Percentiles rank a stretch among this genome's conserved stretches.
phyloP scores from a whole-genome alignment of 2,329 filamentous ascomycete species.

The Aspergillus glaucus region DNA sequence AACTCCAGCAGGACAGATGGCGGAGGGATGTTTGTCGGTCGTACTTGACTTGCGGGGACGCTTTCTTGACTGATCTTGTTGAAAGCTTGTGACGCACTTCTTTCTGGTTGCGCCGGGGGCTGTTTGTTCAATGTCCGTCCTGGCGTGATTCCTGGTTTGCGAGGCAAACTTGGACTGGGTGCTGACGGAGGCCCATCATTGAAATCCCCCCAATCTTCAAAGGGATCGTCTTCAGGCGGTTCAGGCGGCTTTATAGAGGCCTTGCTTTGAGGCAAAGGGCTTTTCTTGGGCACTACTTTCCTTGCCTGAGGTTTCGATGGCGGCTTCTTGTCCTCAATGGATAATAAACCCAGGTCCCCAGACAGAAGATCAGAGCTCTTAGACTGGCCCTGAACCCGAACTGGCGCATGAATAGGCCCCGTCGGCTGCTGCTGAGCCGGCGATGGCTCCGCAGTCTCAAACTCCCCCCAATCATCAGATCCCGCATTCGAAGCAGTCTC shows the following conservation, averaged over 20 bases:
- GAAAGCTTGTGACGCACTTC: background rate
- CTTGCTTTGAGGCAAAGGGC: conserved; percentile 10
- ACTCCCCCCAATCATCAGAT: conserved; percentile 44
- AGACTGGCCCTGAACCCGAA: background rate
- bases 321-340: conserved; percentile 18
- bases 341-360: conserved; percentile 19
- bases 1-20: conserved; percentile 74
- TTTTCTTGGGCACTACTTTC: conserved; percentile 1
- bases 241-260: conserved; percentile 9
- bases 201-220: conserved; percentile 48
- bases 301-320: conserved; percentile 3
- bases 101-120: background rate
- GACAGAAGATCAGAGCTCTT: conserved; percentile 2
- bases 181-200: conserved; percentile 30
- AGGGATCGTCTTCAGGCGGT: conserved; percentile 11
- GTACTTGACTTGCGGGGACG: conserved; percentile 29
- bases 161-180: background rate
- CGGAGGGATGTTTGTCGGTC: conserved; percentile 82
- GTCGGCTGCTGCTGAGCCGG: conserved; percentile 4
- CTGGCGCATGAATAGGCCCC: background rate
- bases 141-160: background rate
- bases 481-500: conserved; percentile 21
- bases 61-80: conserved; percentile 12
- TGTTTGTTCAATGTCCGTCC: background rate
- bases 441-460: conserved; percentile 30